These are phyloP conservation scores for Austroboletus niveus DNA, from an alignment of 1,284 basidiomycete species.

Conservation along the genomic window DNA sequence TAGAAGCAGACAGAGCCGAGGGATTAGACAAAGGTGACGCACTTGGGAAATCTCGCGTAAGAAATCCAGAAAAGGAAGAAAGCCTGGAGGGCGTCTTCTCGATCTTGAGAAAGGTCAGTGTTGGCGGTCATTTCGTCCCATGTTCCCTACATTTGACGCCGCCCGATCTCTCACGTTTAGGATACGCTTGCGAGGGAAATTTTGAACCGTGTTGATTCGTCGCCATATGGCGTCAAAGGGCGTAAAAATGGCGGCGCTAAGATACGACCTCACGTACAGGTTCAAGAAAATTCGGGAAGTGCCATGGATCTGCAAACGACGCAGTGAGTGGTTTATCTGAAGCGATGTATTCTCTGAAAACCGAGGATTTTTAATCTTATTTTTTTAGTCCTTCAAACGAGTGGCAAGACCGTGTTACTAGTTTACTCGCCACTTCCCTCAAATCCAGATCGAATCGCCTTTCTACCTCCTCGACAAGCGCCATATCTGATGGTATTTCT, in stretches of 20 bases:
- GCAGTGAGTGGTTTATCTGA: constrained; percentile 44
- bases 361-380: background rate
- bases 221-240: constrained; percentile 71
- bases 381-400: constrained; percentile 66
- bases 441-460: constrained; percentile 4
- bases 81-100: constrained; percentile 19
- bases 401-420: constrained; percentile 70
- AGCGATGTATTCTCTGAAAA: background rate
- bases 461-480: background rate
- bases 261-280: constrained; percentile 24
- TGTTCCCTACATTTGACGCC: background rate
- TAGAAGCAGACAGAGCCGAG: constrained; percentile 62
- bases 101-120: constrained; percentile 28
- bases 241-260: constrained; percentile 40
- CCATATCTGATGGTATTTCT: constrained; percentile 9
- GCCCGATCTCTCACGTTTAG: constrained; percentile 31
- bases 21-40: constrained; percentile 51
- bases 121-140: background rate
- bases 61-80: constrained; percentile 8
- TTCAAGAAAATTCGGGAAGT: constrained; percentile 24
- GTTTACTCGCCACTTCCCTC: constrained; percentile 36
- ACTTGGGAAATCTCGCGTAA: constrained; percentile 7
- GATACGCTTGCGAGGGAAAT: constrained; percentile 74
- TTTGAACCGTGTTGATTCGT: constrained; percentile 70
- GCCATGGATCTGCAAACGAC: constrained; percentile 47